These are phyloP conservation scores for Penicillium sp. DNA, from an alignment of 2,329 filamentous ascomycete species.

Conservation along the genomic window DNA sequence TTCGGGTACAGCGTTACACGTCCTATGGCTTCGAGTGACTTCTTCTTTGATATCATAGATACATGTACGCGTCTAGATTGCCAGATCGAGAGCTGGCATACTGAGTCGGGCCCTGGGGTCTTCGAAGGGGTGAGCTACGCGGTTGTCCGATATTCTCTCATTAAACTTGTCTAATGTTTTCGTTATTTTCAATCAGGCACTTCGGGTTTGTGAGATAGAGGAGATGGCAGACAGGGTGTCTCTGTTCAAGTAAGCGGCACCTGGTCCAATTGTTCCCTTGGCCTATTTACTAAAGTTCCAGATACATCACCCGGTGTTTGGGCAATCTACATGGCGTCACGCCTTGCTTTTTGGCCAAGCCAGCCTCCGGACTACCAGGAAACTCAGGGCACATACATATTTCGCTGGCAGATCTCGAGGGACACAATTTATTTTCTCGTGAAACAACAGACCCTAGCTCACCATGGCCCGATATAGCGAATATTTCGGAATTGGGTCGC, in stretches of 20 bases:
- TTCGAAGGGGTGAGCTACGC: conserved; percentile 75
- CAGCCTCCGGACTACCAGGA: conserved; percentile 83
- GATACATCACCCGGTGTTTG: conserved; percentile 85
- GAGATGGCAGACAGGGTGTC: conserved; percentile 91
- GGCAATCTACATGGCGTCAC: conserved; percentile 88
- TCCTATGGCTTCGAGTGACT: conserved; percentile 87
- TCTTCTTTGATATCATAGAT: conserved; percentile 71
- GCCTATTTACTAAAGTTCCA: conserved; percentile 32
- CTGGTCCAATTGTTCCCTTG: background rate
- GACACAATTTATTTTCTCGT: conserved; percentile 75
- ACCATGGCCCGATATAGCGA: conserved; percentile 72
- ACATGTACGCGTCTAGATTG: conserved; percentile 77
- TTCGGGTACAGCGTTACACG: conserved; percentile 90
- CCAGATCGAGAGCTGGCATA: conserved; percentile 92
- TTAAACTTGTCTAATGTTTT: background rate
- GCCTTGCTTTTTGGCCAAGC: conserved; percentile 98
- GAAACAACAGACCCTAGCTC: conserved; percentile 72
- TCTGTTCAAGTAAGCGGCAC: conserved; percentile 74
- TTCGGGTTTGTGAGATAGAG: conserved; percentile 85
- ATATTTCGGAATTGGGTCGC: conserved; percentile 86
- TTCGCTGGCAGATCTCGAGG: conserved; percentile 61
- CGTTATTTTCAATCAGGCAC: conserved; percentile 52
- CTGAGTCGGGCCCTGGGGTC: conserved; percentile 89
- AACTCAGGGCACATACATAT: conserved; percentile 97
- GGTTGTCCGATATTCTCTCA: background rate